These are phyloP conservation scores for Aspergillus tubingensis DNA, from an alignment of 2,329 filamentous ascomycete genomes.

Conservation along the genomic window DNA sequence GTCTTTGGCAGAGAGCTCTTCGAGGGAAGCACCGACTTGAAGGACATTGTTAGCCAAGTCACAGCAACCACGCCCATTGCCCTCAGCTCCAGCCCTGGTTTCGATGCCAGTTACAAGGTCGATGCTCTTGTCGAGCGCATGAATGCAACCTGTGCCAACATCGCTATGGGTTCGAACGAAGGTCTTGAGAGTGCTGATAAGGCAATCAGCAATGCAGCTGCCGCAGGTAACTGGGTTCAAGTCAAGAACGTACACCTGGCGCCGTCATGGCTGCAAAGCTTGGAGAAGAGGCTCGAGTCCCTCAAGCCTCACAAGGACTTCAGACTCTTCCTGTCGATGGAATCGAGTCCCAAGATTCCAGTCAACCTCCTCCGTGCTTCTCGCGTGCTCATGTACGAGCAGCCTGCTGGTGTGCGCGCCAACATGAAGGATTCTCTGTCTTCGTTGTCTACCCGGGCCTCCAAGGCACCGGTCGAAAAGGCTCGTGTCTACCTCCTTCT, in stretches of 20 bases:
- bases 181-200: conserved; percentile 90
- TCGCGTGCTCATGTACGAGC: conserved; percentile 94
- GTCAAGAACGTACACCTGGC: conserved; percentile 99
- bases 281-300: conserved; percentile 94
- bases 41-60: conserved; percentile 80
- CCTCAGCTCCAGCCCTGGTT: conserved; percentile 90
- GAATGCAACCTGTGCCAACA: conserved; percentile 84
- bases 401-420: conserved; percentile 90
- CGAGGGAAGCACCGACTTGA: conserved; percentile 81
- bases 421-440: conserved; percentile 99
- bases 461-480: conserved; percentile 86
- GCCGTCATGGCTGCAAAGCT: conserved; percentile 91
- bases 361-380: conserved; percentile 93
- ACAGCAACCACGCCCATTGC: conserved; percentile 83
- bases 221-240: conserved; percentile 91
- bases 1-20: conserved; percentile 85
- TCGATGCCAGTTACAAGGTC: conserved; percentile 99
- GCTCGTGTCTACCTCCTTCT: conserved; percentile 85
- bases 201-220: conserved; percentile 87
- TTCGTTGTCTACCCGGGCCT: conserved; percentile 72
- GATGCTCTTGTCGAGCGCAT: conserved; percentile 87
- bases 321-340: conserved; percentile 96
- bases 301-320: conserved; percentile 93
- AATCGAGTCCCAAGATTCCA: conserved; percentile 93
- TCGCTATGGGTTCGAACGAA: conserved; percentile 98